Evolutionary conservation across 1,284 basidiomycete genomes (phyloP).

Genomic region (Pterulicium gracile): DNA sequence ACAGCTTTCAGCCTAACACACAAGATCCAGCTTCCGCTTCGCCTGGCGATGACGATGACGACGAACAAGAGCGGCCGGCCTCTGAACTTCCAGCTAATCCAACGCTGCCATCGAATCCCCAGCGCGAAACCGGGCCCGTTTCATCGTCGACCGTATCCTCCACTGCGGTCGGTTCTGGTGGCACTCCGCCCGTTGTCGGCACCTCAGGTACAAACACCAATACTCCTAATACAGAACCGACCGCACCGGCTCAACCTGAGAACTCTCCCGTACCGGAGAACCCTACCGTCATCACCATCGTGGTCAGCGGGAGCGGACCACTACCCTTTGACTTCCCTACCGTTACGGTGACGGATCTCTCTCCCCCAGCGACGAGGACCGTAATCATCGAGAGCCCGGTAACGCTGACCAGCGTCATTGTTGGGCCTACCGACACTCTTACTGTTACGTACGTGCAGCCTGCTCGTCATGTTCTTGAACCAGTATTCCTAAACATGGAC

Average conservation of each 20-base stretch:
- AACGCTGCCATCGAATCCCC: conserved; percentile 3
- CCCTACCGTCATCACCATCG: conserved; percentile 10
- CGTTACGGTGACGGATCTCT: conserved; percentile 6
- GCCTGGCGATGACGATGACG: too few relatives aligned
- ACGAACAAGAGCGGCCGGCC: too few relatives aligned
- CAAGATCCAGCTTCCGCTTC: conserved; percentile 26
- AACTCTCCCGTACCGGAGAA: conserved; percentile 3
- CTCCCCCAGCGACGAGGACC: conserved; percentile 2
- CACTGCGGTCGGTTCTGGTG: too few relatives aligned
- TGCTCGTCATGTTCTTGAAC: not conserved
- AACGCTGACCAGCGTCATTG: conserved; percentile 9
- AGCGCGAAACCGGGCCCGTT: not conserved
- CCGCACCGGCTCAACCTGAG: too few relatives aligned
- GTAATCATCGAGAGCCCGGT: conserved; percentile 1
- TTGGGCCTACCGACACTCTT: not conserved
- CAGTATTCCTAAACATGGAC: too few relatives aligned
- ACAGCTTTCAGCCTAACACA: conserved; percentile 21
- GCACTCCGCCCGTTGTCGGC: too few relatives aligned
- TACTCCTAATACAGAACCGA: too few relatives aligned
- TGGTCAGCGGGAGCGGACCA: conserved; percentile 10
- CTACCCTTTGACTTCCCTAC: conserved; percentile 9
- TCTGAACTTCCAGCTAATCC: conserved; percentile 13
- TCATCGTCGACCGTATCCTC: too few relatives aligned
- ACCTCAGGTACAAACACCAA: too few relatives aligned
- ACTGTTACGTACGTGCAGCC: conserved; percentile 2